These are phyloP conservation scores for Cercospora sp. DNA, from an alignment of 2,329 filamentous ascomycete genomes.

Conservation along the genomic window DNA sequence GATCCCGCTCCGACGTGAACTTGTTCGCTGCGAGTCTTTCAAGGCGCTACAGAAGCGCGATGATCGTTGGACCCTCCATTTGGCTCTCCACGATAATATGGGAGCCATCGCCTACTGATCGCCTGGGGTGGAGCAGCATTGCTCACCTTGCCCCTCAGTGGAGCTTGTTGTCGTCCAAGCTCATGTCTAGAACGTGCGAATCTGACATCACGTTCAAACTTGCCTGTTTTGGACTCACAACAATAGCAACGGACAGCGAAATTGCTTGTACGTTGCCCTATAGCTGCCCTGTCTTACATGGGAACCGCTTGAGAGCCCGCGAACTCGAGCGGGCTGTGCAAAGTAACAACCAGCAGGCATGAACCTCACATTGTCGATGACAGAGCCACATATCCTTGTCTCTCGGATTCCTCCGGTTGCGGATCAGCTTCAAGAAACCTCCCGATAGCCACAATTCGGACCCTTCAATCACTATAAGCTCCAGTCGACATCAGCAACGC, in stretches of 20 bases:
- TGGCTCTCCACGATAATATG: neutral
- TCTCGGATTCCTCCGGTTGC: neutral
- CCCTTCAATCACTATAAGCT: neutral
- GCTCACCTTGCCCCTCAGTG: neutral
- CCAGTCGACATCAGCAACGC: neutral
- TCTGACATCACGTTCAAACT: neutral
- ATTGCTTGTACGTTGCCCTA: neutral
- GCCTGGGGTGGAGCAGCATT: neutral
- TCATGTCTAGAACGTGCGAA: neutral
- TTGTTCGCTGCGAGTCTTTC: neutral
- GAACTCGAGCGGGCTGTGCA: neutral
- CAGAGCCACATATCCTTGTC: neutral
- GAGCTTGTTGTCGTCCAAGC: neutral
- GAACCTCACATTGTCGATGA: neutral
- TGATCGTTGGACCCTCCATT: neutral
- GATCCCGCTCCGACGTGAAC: neutral
- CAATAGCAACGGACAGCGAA: neutral
- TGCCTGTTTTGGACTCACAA: neutral
- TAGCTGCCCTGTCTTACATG: neutral
- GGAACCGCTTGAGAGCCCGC: neutral
- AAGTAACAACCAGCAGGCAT: neutral
- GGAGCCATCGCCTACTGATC: neutral
- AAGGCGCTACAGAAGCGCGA: neutral
- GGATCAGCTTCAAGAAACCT: neutral
- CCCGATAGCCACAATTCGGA: neutral